Base-by-base conservation (phyloP, 192 early-diverging fungal genomes). In the Backusella psychrophila region DNA sequence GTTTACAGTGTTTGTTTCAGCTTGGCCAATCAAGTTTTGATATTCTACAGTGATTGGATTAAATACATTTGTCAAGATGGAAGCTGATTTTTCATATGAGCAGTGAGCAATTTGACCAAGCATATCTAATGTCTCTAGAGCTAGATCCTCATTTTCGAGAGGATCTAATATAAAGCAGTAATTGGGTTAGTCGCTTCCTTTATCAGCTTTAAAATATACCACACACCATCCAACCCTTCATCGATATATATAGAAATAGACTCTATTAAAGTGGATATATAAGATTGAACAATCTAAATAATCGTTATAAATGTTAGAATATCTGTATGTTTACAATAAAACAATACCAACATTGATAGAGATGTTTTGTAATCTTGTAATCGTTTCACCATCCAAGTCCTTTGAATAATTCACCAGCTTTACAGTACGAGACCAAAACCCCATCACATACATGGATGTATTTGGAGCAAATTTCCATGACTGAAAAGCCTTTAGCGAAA, bases 351-450 rank as follows among this genome's bases (percentile, higher is more conserved):
- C 77, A 26, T 88, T 74, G 17, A 82, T 74, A 49, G 87, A 74
- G 65, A 86, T 87, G 34, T 79, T 72, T 63, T 90, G 80, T 19
- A 91, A 59, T 63, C 86, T 83, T 42, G 66, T 68, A 31, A 84
- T 80, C 26, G 87, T 72, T 15, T 33, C 69, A 1, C 46, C 53
- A 29, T 80, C 78, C 19, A 86, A 81, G 36, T 81, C 74, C 66
- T 78, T 36, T 66, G 83, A 85, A 67, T 83, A 85, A 33, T 85
- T 80, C 46, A 82, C 79, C 7, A 85, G 86, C 8, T 86, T 82
- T 19, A 88, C 85, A 65, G 96, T 91, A 80, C 94, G 94, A 34
- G 93, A 91, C 96, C 96, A 97, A 77, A 97, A 97, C 6, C 89
- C 90, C 73, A 96, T 79, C 41, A 96, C 75, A 73, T 95, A 94